A percentile compares a stretch with the other conserved stretches of the same genome.
Evolutionary conservation across 2,329 filamentous ascomycete species (phyloP).

Genomic region (Zymoseptoria brevis): DNA sequence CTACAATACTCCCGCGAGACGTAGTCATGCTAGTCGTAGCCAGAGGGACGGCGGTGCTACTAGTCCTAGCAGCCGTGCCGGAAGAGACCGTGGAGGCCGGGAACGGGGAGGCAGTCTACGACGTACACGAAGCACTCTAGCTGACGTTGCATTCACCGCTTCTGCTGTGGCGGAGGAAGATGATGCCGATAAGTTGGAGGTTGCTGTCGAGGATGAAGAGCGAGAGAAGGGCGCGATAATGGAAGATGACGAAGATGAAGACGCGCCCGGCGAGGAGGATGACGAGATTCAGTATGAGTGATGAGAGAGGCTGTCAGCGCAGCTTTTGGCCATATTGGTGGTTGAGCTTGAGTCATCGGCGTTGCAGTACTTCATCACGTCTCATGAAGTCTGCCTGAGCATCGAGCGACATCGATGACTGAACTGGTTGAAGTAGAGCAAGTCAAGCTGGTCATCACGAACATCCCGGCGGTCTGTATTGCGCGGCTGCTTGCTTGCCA

Average conservation of each 20-base stretch:
- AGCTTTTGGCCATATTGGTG: not conserved
- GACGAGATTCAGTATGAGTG: constrained; percentile 25
- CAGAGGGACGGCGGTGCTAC: not conserved
- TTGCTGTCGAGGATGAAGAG: constrained; percentile 13
- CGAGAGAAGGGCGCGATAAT: constrained; percentile 3
- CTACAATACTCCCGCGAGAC: constrained; percentile 20
- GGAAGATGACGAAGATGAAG: constrained; percentile 21
- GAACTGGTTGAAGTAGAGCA: not conserved
- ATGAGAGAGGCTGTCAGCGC: not conserved
- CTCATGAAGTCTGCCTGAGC: not conserved
- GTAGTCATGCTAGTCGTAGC: constrained; percentile 4
- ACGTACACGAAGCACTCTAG: constrained; percentile 7
- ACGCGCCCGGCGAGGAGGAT: constrained; percentile 20
- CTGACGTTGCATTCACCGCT: not conserved
- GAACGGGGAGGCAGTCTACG: constrained; percentile 7
- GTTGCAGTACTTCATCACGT: not conserved
- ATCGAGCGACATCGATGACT: not conserved
- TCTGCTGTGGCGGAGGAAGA: constrained; percentile 17
- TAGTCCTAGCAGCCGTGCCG: not conserved
- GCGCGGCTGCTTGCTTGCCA: not conserved
- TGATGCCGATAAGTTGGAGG: constrained; percentile 17
- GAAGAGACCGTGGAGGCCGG: not conserved
- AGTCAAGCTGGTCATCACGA: not conserved
- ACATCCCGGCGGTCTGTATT: not conserved
- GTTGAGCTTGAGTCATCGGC: not conserved